phyloP scores from a whole-genome alignment of 2,329 filamentous ascomycete species.

The Dothidotthia symphoricarpi region DNA sequence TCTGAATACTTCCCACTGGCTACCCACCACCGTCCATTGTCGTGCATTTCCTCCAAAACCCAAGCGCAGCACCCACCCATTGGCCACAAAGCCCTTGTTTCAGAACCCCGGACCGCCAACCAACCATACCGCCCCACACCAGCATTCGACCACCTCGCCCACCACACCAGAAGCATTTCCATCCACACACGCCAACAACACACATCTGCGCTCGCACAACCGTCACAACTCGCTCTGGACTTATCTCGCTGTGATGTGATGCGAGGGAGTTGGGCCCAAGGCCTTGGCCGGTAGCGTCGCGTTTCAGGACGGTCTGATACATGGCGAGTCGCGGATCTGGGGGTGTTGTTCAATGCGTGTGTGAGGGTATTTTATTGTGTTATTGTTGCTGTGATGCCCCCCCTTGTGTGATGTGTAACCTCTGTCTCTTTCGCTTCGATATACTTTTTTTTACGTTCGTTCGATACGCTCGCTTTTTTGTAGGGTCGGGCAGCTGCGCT shows the following conservation, averaged over 20 bases:
- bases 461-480: conserved; percentile 17
- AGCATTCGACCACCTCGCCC: conserved; percentile 3
- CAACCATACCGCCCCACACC: conserved; percentile 17
- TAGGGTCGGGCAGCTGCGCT: conserved; percentile 41
- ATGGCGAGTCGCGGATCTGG: conserved; percentile 32
- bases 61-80: conserved; percentile 1
- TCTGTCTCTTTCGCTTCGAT: conserved; percentile 12
- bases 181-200: conserved; percentile 9
- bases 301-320: conserved; percentile 36
- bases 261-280: too few relatives aligned
- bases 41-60: conserved; percentile 4
- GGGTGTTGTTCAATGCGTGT: too few relatives aligned
- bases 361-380: too few relatives aligned
- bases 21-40: conserved; percentile 16
- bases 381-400: too few relatives aligned
- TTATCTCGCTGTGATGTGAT: too few relatives aligned
- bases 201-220: conserved; percentile 3
- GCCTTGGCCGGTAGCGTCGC: conserved; percentile 12
- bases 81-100: conserved; percentile 15
- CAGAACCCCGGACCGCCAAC: conserved; percentile 11
- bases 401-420: conserved; percentile 34
- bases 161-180: conserved; percentile 2
- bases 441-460: too few relatives aligned
- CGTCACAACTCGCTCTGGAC: conserved; percentile 1
- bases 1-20: conserved; percentile 14